Evolutionary conservation across 2,329 filamentous ascomycete species (phyloP).

Genomic region (Alternaria infectoria): DNA sequence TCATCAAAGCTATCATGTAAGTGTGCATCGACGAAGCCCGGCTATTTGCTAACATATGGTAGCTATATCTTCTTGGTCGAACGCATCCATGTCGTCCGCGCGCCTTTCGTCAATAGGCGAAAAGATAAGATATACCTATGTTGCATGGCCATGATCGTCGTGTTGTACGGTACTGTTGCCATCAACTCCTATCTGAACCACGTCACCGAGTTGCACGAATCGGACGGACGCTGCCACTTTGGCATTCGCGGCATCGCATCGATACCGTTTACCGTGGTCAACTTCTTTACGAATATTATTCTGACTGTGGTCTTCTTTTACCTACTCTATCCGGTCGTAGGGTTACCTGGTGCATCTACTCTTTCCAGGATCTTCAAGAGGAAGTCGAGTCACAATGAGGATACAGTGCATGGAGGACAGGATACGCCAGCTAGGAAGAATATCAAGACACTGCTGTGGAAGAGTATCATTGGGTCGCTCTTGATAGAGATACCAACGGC

Average conservation of each 20-base stretch:
- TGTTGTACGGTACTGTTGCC: constrained; percentile 30
- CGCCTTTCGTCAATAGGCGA: constrained; percentile 35
- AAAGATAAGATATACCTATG: constrained; percentile 44
- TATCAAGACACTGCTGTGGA: constrained; percentile 32
- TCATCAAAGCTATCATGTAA: constrained; percentile 38
- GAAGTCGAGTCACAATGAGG: not conserved
- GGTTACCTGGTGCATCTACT: not conserved
- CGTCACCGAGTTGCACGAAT: constrained; percentile 31
- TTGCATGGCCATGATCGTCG: constrained; percentile 29
- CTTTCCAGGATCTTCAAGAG: not conserved
- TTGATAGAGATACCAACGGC: constrained; percentile 47
- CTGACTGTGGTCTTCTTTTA: constrained; percentile 48
- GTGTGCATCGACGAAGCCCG: not conserved
- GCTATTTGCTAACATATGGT: not conserved
- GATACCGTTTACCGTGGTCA: constrained; percentile 44
- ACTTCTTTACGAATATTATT: constrained; percentile 42
- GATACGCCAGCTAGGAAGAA: constrained; percentile 23
- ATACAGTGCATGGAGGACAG: not conserved
- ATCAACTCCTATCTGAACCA: constrained; percentile 37
- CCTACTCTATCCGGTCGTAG: constrained; percentile 36
- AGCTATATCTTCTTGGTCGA: constrained; percentile 50
- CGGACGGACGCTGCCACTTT: constrained; percentile 44
- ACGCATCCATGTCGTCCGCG: constrained; percentile 46
- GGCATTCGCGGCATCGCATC: constrained; percentile 43
- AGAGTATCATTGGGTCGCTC: constrained; percentile 39